A percentile compares a stretch with the other conserved stretches of the same genome.
Conservation (phyloP, 768 basidiomycete species). For the Rhizopogon salebrosus region DNA sequence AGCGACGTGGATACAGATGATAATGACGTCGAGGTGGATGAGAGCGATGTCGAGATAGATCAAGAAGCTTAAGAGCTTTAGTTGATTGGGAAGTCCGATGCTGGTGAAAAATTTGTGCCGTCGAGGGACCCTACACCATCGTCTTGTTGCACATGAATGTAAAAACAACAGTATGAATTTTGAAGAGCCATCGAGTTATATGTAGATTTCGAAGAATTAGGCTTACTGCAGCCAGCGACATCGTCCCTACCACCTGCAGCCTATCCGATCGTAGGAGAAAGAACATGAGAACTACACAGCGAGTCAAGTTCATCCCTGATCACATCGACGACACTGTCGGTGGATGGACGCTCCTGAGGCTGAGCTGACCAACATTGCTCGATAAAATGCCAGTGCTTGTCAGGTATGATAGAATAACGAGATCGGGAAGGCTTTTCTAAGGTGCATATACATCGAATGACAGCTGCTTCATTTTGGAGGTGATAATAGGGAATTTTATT, state of each 20-base stretch:
- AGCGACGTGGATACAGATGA: too few relatives aligned
- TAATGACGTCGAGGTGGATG: not conserved
- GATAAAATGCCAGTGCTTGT: not conserved
- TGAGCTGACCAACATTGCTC: not conserved
- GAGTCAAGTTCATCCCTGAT: not conserved
- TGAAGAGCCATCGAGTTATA: too few relatives aligned
- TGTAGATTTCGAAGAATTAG: too few relatives aligned
- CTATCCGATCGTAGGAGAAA: too few relatives aligned
- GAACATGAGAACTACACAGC: too few relatives aligned
- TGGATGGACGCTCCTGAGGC: not conserved
- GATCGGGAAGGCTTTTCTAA: not conserved
- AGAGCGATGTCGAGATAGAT: not conserved
- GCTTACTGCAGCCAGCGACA: too few relatives aligned
- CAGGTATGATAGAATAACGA: not conserved
- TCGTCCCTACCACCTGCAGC: too few relatives aligned
- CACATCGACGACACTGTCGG: not conserved
- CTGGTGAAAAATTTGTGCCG: not conserved
- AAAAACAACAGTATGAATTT: not conserved
- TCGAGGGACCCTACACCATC: not conserved
- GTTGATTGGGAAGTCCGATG: not conserved
- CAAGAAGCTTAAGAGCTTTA: not conserved
- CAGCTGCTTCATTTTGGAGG: not conserved
- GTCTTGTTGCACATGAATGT: not conserved
- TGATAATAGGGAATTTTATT: not conserved
- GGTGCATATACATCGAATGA: not conserved